Base-by-base conservation (phyloP, 495 filamentous ascomycete species). In the Hypoxylon perforatum region DNA sequence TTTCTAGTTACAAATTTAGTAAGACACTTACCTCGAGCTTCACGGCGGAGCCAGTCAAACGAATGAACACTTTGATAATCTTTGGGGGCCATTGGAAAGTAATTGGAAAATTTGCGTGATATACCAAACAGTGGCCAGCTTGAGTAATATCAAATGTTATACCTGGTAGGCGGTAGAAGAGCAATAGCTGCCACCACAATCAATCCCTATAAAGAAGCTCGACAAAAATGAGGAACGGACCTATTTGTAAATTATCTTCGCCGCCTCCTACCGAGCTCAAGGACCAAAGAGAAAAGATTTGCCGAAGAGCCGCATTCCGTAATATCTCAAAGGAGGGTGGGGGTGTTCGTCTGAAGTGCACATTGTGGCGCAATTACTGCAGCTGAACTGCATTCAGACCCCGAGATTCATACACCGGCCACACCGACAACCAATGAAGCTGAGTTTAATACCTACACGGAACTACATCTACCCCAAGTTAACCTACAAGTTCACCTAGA, bases 31-130 rank as follows among this genome's bases (percentile, higher is more conserved):
- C 55, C 41, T 12, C 55, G 30, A 38, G 28, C 30, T 48, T 58
- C 41, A 7, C 55, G 55, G 12, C 55, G 44, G 17, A 58, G 15
- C 55, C 55, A 58, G 44, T 58, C 48, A 14, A 58, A 58, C 4
- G 55, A 58, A 17, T 17, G 38, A 3, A 48, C 12, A 21, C 48
- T 17, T 12, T 1, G 6, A 17, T n/a, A 21, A 0, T 45, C 7
- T 9, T 25, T 25, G 8, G 28, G 33, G 38, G 55, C 44, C 55
- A 58, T 58, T 10, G 17, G 12, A 1, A 30, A 48, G 18, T n/a
- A n/a, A n/a, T n/a, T n/a, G n/a, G n/a, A n/a, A n/a, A n/a, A n/a
- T n/a, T n/a, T n/a, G n/a, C n/a, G n/a, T n/a, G n/a, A n/a, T n/a
- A n/a, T n/a, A n/a, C n/a, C n/a, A n/a, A n/a, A n/a, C n/a, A n/a